Base-by-base conservation (phyloP, 2,329 filamentous ascomycete genomes). In the Diaporthe ilicicola region DNA sequence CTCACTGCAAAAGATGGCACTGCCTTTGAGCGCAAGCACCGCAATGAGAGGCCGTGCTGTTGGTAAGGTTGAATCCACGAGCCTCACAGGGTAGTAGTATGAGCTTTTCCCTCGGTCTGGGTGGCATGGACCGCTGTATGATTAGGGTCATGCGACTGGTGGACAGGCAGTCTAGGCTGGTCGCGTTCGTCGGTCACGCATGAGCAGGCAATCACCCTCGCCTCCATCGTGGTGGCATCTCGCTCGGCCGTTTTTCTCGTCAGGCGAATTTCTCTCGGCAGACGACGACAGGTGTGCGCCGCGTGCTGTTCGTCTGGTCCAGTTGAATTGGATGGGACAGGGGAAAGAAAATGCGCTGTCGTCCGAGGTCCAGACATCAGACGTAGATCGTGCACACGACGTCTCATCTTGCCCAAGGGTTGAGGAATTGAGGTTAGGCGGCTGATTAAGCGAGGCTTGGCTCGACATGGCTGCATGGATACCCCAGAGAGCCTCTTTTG, bases 301-400 rank as follows among this genome's bases (percentile, higher is more conserved):
- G 29, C 9, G 29, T 50, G 59, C 27, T 50, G 59, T 64, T 64
- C 59, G 59, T 64, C 59, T n/a, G 56, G 34, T 37, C 50, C 62
- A 59, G 50, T 17, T 53, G 61, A 67, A 67, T 67, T 67, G 65
- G 59, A 46, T 51, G 54, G 55, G 22, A 27, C 39, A 55, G 19
- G 46, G 27, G 54, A 19, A 44, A 69, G 32, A 50, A n/a, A n/a
- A 56, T 62, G 51, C 59, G 13, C 17, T 24, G 1, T 62, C 59
- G 59, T 62, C 59, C 59, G 59, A 62, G 59, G 65, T 67, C 37
- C 34, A 67, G 44, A 48, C 48, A 69, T 69, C 66, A 72, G 70
- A 72, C 70, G 70, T 55, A 44, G 70, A 72, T 72, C 70, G 32
- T 72, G 70, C 66, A 61, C 50, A 46, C 37, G 39, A 27, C 44